These are phyloP conservation scores for Quercus phellos DNA, from an alignment of 331 rosid genomes.

Conservation along the genomic window DNA sequence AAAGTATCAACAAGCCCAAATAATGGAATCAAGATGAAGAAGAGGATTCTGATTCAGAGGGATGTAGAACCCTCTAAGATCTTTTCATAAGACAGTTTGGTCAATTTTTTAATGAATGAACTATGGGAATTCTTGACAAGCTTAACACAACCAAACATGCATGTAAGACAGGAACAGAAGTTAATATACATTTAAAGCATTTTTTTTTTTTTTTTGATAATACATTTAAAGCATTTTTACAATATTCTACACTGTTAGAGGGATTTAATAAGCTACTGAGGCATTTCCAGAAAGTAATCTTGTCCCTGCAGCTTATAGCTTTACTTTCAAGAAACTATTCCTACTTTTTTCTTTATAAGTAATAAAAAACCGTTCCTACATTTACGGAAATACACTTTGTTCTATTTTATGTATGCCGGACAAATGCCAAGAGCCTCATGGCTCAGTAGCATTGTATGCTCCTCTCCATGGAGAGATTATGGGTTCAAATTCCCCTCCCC, in stretches of 20 bases:
- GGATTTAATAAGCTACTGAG: neutral
- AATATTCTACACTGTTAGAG: neutral
- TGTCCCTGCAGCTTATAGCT: neutral
- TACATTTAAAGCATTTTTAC: neutral
- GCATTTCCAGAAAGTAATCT: neutral
- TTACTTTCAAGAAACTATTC: neutral
- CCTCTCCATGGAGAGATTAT: too few species aligned
- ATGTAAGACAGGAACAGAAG: neutral
- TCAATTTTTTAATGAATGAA: conserved; percentile 5
- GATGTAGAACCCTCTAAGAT: neutral
- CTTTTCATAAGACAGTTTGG: neutral
- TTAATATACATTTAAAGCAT: neutral
- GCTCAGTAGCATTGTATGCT: too few species aligned
- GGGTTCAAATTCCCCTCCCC: too few species aligned
- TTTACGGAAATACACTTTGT: neutral
- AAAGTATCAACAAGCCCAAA: conserved; percentile 9
- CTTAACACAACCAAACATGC: neutral
- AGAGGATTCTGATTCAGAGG: neutral
- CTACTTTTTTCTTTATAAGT: neutral
- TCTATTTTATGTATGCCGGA: neutral
- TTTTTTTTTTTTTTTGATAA: neutral
- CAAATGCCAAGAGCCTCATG: neutral
- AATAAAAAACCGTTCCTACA: neutral
- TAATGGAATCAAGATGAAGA: conserved; percentile 9
- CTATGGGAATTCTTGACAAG: conserved; percentile 6